These are phyloP conservation scores for Tricharina praecox DNA, from an alignment of 495 filamentous ascomycete genomes.

Conservation along the genomic window DNA sequence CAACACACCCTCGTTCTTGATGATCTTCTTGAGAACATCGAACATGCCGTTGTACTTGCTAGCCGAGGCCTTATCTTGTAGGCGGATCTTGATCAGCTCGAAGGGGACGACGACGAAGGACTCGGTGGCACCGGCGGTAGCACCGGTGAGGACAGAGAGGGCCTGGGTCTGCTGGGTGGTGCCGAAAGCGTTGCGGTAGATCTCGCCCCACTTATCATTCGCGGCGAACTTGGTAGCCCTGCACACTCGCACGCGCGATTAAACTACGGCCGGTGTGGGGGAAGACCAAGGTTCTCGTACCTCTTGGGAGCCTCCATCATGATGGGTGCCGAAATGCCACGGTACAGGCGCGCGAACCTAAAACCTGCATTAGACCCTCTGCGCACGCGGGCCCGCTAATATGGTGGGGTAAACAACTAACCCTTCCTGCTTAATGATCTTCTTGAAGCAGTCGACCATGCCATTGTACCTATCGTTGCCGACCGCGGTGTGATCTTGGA, in stretches of 20 bases:
- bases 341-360: constrained; percentile 77
- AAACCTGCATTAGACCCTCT: constrained; percentile 1
- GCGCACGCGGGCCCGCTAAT: not conserved
- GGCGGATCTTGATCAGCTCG: constrained; percentile 87
- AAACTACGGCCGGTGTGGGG: not conserved
- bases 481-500: constrained; percentile 23
- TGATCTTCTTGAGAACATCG: constrained; percentile 76
- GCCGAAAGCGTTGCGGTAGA: constrained; percentile 74
- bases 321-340: constrained; percentile 88
- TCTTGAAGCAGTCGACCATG: constrained; percentile 93
- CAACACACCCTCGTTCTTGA: constrained; percentile 65
- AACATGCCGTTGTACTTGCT: constrained; percentile 84
- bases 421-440: constrained; percentile 92
- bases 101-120: constrained; percentile 89
- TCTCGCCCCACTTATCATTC: constrained; percentile 91
- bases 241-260: constrained; percentile 1
- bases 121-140: constrained; percentile 87
- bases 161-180: constrained; percentile 72
- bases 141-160: constrained; percentile 79
- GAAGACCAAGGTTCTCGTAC: constrained; percentile 27
- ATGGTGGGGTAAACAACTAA: constrained; percentile 29
- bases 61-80: constrained; percentile 89
- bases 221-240: constrained; percentile 96
- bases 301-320: constrained; percentile 97
- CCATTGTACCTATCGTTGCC: constrained; percentile 59